These are phyloP conservation scores for Pestalotiopsis sp. DNA, from an alignment of 2,329 filamentous ascomycete genomes.

Conservation along the genomic window DNA sequence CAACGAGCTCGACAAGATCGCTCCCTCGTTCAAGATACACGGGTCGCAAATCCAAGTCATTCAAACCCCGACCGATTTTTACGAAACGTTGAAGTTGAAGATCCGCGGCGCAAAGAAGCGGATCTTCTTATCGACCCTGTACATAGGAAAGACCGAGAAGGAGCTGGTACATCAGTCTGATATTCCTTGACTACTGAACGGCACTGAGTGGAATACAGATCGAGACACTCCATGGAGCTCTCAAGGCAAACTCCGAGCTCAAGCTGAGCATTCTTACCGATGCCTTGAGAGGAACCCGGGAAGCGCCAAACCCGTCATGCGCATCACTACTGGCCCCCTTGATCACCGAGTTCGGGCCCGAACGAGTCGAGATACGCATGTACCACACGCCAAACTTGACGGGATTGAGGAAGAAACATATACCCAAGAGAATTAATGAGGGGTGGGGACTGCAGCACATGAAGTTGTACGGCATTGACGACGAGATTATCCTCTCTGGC, in stretches of 20 bases:
- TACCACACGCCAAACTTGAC: constrained; percentile 97
- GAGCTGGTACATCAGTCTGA: constrained; percentile 66
- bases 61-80: constrained; percentile 84
- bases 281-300: constrained; percentile 85
- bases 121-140: constrained; percentile 93
- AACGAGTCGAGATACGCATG: constrained; percentile 91
- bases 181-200: background rate
- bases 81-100: constrained; percentile 84
- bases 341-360: constrained; percentile 79
- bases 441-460: constrained; percentile 98
- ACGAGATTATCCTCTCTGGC: constrained; percentile 92
- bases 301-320: constrained; percentile 82
- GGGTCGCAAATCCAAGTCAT: constrained; percentile 82
- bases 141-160: constrained; percentile 91
- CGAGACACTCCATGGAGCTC: constrained; percentile 72
- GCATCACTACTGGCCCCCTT: constrained; percentile 86
- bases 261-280: constrained; percentile 90
- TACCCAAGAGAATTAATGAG: constrained; percentile 92
- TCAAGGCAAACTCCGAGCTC: constrained; percentile 74
- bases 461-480: constrained; percentile 96
- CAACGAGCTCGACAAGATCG: constrained; percentile 81
- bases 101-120: constrained; percentile 77
- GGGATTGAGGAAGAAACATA: constrained; percentile 78
- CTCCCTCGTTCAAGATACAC: constrained; percentile 85
- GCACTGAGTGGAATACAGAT: constrained; percentile 53